Evolutionary conservation across 2,329 filamentous ascomycete species (phyloP).

Genomic region (Aspergillus sp.): DNA sequence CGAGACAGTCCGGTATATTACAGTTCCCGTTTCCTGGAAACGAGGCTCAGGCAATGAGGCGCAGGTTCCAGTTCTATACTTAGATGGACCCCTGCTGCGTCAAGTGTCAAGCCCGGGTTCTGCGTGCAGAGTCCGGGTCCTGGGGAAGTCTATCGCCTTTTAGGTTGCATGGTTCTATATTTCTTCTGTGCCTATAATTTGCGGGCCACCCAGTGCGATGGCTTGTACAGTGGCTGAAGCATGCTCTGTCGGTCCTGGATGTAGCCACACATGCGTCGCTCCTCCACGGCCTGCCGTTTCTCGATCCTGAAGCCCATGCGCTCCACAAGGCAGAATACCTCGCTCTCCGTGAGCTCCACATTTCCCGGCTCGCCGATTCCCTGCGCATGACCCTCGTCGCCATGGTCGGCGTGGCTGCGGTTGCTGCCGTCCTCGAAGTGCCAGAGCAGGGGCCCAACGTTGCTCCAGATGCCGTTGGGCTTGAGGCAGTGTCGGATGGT

Average conservation of each 20-base stretch:
- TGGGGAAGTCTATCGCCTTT: neutral
- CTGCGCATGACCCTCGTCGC: slow-evolving; percentile 24
- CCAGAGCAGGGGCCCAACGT: slow-evolving; percentile 89
- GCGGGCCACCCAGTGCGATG: slow-evolving; percentile 80
- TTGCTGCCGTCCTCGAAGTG: slow-evolving; percentile 72
- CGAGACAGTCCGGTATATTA: slow-evolving; percentile 1
- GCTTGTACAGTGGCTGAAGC: slow-evolving; percentile 77
- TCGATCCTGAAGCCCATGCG: slow-evolving; percentile 76
- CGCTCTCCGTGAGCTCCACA: slow-evolving; percentile 86
- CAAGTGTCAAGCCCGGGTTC: neutral
- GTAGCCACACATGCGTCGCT: slow-evolving; percentile 65
- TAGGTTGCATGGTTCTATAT: neutral
- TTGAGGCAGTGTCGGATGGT: slow-evolving; percentile 76
- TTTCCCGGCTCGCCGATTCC: slow-evolving; percentile 87
- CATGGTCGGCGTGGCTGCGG: slow-evolving; percentile 20
- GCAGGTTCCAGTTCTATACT: neutral
- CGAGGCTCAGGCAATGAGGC: slow-evolving; percentile 8
- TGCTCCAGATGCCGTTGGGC: slow-evolving; percentile 78
- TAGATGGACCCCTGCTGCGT: neutral
- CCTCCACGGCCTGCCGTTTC: slow-evolving; percentile 57
- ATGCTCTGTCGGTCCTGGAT: slow-evolving; percentile 84
- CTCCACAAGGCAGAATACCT: slow-evolving; percentile 74
- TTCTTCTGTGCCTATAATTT: slow-evolving; percentile 49
- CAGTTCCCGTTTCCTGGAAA: neutral
- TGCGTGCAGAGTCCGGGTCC: neutral